Percentiles rank a stretch among this genome's conserved stretches.
phyloP scores from a whole-genome alignment of 2,329 filamentous ascomycete genomes.

The Fusarium chaquense region DNA sequence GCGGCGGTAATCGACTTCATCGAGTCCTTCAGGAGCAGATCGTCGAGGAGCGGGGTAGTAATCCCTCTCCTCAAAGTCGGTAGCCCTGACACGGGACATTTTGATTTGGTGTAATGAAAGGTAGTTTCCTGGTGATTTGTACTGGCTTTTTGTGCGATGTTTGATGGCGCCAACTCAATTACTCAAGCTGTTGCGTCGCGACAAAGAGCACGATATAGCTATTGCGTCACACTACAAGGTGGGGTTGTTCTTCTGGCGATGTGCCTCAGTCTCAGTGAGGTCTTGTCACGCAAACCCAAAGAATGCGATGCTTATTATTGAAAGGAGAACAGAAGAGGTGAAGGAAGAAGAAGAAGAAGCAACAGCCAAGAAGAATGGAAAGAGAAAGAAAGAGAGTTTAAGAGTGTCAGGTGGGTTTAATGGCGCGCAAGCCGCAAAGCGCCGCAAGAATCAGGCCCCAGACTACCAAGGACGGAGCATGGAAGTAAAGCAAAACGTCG shows the following conservation, averaged over 20 bases:
- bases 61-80: slow-evolving; percentile 62
- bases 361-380: slow-evolving; percentile 32
- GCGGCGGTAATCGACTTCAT: slow-evolving; percentile 53
- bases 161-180: slow-evolving; percentile 32
- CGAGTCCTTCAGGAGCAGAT: slow-evolving; percentile 50
- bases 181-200: slow-evolving; percentile 22
- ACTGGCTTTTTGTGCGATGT: slow-evolving; percentile 17
- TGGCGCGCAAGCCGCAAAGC: slow-evolving; percentile 42
- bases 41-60: slow-evolving; percentile 55
- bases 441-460: slow-evolving; percentile 44
- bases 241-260: slow-evolving; percentile 24
- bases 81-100: slow-evolving; percentile 50
- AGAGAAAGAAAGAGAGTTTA: slow-evolving; percentile 36
- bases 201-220: slow-evolving; percentile 18
- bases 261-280: slow-evolving; percentile 35
- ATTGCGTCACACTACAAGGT: slow-evolving; percentile 39
- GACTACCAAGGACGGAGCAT: slow-evolving; percentile 41
- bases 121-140: slow-evolving; percentile 10
- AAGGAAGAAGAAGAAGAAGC: slow-evolving; percentile 15
- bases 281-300: slow-evolving; percentile 34
- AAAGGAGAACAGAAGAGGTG: slow-evolving; percentile 19
- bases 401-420: slow-evolving; percentile 48
- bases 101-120: slow-evolving; percentile 19
- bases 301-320: slow-evolving; percentile 33
- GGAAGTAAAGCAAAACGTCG: slow-evolving; percentile 45